These are phyloP conservation scores for Rhodotorula babjevae DNA, from an alignment of 768 basidiomycete species.

Conservation along the genomic window DNA sequence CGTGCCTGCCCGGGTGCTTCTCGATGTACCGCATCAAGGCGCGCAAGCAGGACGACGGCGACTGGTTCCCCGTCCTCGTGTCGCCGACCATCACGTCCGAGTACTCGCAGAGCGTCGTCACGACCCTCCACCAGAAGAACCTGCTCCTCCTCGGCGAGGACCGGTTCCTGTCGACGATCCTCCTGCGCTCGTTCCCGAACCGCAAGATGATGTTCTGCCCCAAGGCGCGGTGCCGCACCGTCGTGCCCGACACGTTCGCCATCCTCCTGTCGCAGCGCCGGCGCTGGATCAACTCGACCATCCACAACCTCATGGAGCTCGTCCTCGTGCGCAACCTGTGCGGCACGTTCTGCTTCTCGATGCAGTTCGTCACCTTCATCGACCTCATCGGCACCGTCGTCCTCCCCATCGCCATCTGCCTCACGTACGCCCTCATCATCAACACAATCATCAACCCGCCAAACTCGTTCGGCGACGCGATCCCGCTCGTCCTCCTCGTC, in stretches of 20 bases:
- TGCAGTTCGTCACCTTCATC: conserved; percentile 99
- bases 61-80: conserved; percentile 94
- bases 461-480: conserved; percentile 78
- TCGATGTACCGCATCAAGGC: conserved; percentile 99
- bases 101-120: conserved; percentile 89
- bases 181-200: conserved; percentile 93
- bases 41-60: conserved; percentile 75
- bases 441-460: conserved; percentile 76
- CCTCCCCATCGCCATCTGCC: conserved; percentile 82
- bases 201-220: conserved; percentile 99
- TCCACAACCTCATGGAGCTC: conserved; percentile 99
- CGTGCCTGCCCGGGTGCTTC: conserved; percentile 98
- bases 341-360: conserved; percentile 99
- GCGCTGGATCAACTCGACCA: conserved; percentile 98
- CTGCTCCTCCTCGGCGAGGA: conserved; percentile 93
- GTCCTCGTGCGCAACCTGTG: conserved; percentile 93
- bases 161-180: conserved; percentile 94
- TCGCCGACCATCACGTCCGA: conserved; percentile 97
- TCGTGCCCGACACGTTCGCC: conserved; percentile 91
- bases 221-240: conserved; percentile 87
- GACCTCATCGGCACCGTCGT: conserved; percentile 87
- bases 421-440: conserved; percentile 84
- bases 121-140: conserved; percentile 96
- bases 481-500: conserved; percentile 80
- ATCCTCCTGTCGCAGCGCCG: conserved; percentile 92